Base-by-base conservation (phyloP, 2,329 filamentous ascomycete genomes). In the Lachnellula arida region DNA sequence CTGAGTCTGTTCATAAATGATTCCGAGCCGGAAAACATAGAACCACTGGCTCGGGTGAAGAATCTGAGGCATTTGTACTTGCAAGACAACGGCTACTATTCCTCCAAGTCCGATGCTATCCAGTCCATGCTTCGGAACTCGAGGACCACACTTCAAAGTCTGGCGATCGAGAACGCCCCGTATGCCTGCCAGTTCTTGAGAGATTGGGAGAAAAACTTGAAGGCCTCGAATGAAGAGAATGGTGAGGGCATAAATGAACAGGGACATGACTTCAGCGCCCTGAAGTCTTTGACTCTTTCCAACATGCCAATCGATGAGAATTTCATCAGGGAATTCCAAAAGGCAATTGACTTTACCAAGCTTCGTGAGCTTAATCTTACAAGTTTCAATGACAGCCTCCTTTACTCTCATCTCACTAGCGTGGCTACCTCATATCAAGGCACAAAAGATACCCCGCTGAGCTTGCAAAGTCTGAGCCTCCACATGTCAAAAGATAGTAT, bases 11-110 rank as follows among this genome's bases (percentile, higher is more conserved):
- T 44, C n/a, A 25, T 17, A 23, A 25, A 9, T 12, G 7, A 19
- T 8, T 28, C 17, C n/a, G 47, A 37, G 19, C 23, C 12, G 8
- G 47, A 43, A 39, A 32, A 22, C 17, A 37, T 46, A 25, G n/a
- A 53, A 14, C 43, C 51, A 34, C 32, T 53, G 28, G 40, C 43
- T 37, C 15, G 7, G 15, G 40, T 51, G 47, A 14, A 50, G 9
- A 51, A 53, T 22, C 23, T 55, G 22, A 50, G 46, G 28, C 53
- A 55, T 17, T n/a, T 55, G 8, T 4, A 22, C 23, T 14, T 55
- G 12, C 25, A 32, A 28, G 12, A 28, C 9, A 3, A 34, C n/a
- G 9, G 25, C 7, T 14, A 12, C 39, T 2, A 14, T n/a, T 8
- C 5, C 4, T 19, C 12, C 11, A 23, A 46, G 12, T 8, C 12